Conservation (phyloP, 495 filamentous ascomycete genomes). For the Pseudotulostoma volvatum region DNA sequence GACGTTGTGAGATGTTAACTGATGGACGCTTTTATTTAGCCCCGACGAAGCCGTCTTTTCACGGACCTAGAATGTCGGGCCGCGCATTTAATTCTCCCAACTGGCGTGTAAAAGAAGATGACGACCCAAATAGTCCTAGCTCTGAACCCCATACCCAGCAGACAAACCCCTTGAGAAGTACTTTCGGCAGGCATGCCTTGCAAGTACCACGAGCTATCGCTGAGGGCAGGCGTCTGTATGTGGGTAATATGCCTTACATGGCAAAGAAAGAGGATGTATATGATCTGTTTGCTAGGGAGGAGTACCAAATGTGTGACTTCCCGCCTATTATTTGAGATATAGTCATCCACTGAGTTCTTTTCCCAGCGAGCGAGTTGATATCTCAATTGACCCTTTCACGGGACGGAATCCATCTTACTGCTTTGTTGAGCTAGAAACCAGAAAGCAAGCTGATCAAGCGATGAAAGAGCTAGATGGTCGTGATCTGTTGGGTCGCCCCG, state of each 20-base stretch:
- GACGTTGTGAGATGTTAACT: constrained; percentile 5
- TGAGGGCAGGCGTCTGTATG: constrained; percentile 23
- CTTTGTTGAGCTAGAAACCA: constrained; percentile 36
- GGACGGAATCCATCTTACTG: constrained; percentile 43
- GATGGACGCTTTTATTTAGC: constrained; percentile 19
- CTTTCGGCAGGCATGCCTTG: constrained; percentile 3
- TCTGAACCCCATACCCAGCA: constrained; percentile 12
- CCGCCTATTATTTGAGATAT: background rate
- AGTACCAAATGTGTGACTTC: constrained; percentile 5
- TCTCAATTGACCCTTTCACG: constrained; percentile 39
- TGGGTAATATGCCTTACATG: constrained; percentile 41
- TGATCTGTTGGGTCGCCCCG: constrained; percentile 24
- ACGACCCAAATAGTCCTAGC: constrained; percentile 13
- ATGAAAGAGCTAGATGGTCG: constrained; percentile 30
- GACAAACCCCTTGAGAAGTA: constrained; percentile 16
- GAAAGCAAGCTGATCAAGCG: constrained; percentile 27
- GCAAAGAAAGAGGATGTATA: constrained; percentile 34
- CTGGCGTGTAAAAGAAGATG: constrained; percentile 28
- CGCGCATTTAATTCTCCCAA: constrained; percentile 32
- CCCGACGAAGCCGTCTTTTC: constrained; percentile 19
- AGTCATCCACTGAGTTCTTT: constrained; percentile 11
- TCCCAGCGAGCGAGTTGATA: constrained; percentile 30
- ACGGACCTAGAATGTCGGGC: constrained; percentile 19
- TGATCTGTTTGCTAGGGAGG: constrained; percentile 18
- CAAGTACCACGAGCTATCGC: constrained; percentile 3